Evolutionary conservation across 139 green algal genomes (phyloP), one percentile per base, ranked within the genome.

Genomic region (Tetradesmus lagerheimii): DNA sequence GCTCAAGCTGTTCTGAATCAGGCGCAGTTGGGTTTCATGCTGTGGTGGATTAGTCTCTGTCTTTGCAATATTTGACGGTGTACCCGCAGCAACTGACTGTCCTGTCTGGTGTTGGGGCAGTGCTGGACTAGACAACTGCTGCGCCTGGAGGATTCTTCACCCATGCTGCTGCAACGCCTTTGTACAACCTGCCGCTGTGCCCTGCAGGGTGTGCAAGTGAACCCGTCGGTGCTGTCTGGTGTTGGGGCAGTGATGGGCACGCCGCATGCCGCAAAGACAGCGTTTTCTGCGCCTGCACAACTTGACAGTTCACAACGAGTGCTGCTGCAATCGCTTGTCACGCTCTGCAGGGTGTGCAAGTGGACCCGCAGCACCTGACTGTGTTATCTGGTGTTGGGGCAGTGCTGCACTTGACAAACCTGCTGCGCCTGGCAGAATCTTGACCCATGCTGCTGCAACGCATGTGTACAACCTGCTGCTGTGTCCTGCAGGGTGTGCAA

Each of bases 111-210:
- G 94, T 88, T 43, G 94, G 94, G 27, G 90, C 93, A n/a, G 80
- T 97, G 20, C 37, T 98, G 4, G 94, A 97, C 79, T 93, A 94
- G 67, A n/a, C n/a, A n/a, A n/a, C n/a, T n/a, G n/a, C n/a, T n/a
- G n/a, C n/a, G n/a, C n/a, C n/a, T n/a, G n/a, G n/a, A n/a, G n/a
- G n/a, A n/a, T n/a, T 50, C 43, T 50, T 50, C 5, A 14, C 43
- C 43, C n/a, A n/a, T n/a, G n/a, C 53, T 62, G 38, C 64, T 74
- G 43, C 35, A n/a, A 20, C 83, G 45, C 8, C n/a, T n/a, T n/a
- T 50, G 43, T 50, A 50, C 4, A 50, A 4, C 43, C 43, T 8
- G 43, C 29, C 35, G 77, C n/a, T n/a, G n/a, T n/a, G n/a, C n/a
- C n/a, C n/a, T n/a, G n/a, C n/a, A 96, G 94, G 94, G 94, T 1